A percentile compares a stretch with the other conserved stretches of the same genome.
phyloP scores from a whole-genome alignment of 305 asterid species.

The Andrographis paniculata region DNA sequence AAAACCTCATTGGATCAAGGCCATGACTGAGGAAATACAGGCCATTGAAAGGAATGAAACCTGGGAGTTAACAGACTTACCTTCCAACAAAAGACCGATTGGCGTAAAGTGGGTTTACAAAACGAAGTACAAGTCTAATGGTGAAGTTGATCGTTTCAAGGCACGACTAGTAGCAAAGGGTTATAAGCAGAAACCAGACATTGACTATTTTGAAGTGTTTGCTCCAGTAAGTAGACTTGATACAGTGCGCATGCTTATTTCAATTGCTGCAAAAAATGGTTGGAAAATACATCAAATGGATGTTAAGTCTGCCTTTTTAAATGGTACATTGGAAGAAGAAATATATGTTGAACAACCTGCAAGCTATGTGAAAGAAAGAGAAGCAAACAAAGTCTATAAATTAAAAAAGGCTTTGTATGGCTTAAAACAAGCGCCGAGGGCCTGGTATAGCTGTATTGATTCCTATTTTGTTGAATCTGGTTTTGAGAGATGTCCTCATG shows the following conservation, averaged over 20 bases:
- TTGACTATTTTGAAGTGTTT: neutral
- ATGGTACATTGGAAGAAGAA: slow-evolving; percentile 7
- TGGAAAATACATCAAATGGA: slow-evolving; percentile 8
- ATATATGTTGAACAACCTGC: slow-evolving; percentile 1
- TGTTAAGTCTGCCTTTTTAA: slow-evolving; percentile 15
- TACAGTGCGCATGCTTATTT: neutral
- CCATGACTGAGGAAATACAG: too few species aligned
- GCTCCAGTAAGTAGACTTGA: neutral
- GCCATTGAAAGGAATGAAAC: too few species aligned
- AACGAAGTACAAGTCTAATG: too few species aligned
- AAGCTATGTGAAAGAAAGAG: neutral
- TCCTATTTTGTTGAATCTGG: neutral
- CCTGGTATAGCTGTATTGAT: slow-evolving; percentile 2
- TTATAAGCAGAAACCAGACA: neutral
- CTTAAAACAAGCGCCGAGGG: slow-evolving; percentile 3
- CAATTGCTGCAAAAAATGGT: slow-evolving; percentile 1
- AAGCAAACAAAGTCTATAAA: slow-evolving; percentile 13
- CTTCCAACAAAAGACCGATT: too few species aligned
- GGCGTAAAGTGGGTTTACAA: too few species aligned
- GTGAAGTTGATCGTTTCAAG: too few species aligned
- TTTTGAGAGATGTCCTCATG: slow-evolving; percentile 6
- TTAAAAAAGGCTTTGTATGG: slow-evolving; percentile 16
- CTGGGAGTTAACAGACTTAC: too few species aligned
- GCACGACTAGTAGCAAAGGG: too few species aligned
- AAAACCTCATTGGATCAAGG: too few species aligned